phyloP scores from a whole-genome alignment of 2,329 filamentous ascomycete genomes.

The Epichloe elymi region DNA sequence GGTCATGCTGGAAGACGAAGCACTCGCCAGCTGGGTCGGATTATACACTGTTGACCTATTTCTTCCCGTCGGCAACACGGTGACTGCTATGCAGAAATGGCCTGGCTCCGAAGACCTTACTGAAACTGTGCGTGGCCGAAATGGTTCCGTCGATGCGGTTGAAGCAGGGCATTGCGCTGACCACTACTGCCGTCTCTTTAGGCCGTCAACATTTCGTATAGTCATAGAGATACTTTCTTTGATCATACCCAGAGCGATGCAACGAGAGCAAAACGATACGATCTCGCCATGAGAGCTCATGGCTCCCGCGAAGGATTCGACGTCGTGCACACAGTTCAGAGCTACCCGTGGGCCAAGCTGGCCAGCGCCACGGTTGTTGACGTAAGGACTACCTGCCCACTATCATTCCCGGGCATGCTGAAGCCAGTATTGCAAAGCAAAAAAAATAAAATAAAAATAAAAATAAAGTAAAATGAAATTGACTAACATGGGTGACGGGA shows the following conservation, averaged over 20 bases:
- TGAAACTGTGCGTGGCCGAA: slow-evolving; percentile 13
- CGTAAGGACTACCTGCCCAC: slow-evolving; percentile 6
- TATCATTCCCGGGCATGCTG: not conserved
- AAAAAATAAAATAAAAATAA: not conserved
- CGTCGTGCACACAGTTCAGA: slow-evolving; percentile 10
- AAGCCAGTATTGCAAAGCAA: not conserved
- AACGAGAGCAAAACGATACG: slow-evolving; percentile 15
- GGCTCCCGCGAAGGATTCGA: slow-evolving; percentile 12
- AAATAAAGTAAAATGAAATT: not conserved
- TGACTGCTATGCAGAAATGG: slow-evolving; percentile 23
- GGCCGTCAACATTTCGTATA: slow-evolving; percentile 17
- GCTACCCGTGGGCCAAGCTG: slow-evolving; percentile 13
- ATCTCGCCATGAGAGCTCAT: slow-evolving; percentile 20
- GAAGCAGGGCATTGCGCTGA: too few species aligned
- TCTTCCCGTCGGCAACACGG: slow-evolving; percentile 16
- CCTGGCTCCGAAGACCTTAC: slow-evolving; percentile 21
- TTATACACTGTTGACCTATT: slow-evolving; percentile 18
- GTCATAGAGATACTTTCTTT: slow-evolving; percentile 14
- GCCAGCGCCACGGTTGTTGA: slow-evolving; percentile 15
- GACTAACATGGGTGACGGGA: too few species aligned
- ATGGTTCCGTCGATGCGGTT: too few species aligned
- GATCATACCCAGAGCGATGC: slow-evolving; percentile 16
- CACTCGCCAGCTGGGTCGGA: slow-evolving; percentile 19
- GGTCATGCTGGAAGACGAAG: slow-evolving; percentile 16
- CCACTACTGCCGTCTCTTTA: not conserved